A percentile compares a stretch with the other conserved stretches of the same genome.
Evolutionary conservation across 345 rosid species (phyloP).

Genomic region (Bruguiera sexangula): DNA sequence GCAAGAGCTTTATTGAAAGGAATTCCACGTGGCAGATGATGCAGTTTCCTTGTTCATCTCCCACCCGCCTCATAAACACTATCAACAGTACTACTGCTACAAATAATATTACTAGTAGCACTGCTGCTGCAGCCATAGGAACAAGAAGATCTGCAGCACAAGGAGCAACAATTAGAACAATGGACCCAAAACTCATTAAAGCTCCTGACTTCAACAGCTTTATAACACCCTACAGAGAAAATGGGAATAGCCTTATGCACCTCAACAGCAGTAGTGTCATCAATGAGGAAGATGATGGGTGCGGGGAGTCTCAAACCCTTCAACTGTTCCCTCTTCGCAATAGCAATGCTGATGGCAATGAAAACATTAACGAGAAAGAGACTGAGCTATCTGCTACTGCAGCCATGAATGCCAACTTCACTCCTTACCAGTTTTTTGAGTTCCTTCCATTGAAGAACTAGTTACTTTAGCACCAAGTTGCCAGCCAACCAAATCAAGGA

Average conservation of each 20-base stretch:
- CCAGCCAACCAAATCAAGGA: background rate
- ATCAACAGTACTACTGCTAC: conserved; percentile 7
- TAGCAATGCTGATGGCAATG: conserved; percentile 16
- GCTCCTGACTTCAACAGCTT: conserved; percentile 30
- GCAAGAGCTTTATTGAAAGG: conserved; percentile 39
- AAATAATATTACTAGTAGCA: background rate
- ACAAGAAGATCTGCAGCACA: conserved; percentile 1
- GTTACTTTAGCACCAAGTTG: background rate
- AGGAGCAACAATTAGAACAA: conserved; percentile 19
- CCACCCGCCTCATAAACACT: conserved; percentile 40
- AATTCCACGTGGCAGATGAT: conserved; percentile 69
- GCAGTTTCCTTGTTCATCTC: conserved; percentile 46
- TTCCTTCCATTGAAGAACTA: conserved; percentile 77
- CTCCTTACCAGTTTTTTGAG: conserved; percentile 61
- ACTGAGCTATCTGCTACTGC: conserved; percentile 26
- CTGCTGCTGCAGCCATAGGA: background rate
- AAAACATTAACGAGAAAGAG: conserved; percentile 32
- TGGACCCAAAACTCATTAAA: conserved; percentile 35
- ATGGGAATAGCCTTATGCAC: background rate
- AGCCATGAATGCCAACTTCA: conserved; percentile 24
- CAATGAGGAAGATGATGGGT: conserved; percentile 21
- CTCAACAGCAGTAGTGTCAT: conserved; percentile 11
- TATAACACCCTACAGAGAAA: conserved; percentile 22
- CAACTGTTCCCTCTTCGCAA: conserved; percentile 63
- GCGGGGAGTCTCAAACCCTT: conserved; percentile 56